Base-by-base conservation (phyloP, 148 eudicot species). In the Fagopyrum homotropicum region DNA sequence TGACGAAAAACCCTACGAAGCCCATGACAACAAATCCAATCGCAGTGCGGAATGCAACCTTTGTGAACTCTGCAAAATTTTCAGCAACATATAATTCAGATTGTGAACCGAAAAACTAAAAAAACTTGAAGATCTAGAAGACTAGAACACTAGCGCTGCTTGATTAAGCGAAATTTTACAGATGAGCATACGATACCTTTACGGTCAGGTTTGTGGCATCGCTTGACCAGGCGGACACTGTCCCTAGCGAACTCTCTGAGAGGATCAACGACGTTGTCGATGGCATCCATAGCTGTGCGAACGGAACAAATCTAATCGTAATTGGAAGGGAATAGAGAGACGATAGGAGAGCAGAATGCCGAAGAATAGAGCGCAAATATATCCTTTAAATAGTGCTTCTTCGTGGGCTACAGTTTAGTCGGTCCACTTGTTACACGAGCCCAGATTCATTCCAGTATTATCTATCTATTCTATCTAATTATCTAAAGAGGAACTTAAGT, bases 1-100 rank as follows among this genome's bases (percentile, higher is more conserved):
- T 83, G 15, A 83, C 86, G 82, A 83, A 83, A 73, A 83, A 83
- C 4, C 86, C 86, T 9, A 83, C 86, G 75, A 80, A 83, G 15
- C 85, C 83, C 85, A 83, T 83, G 68, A 83, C 85, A 17, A 83
- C 83, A 68, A 83, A 83, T 2, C 83, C 83, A 7, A 81, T 78
- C 50, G 86, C 83, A 4, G 83, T 83, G 15, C 86, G 83, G 47
- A 83, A 56, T 16, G 86, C 86, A 50, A 83, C 86, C 79, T 83
- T 83, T 26, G 86, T 74, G 79, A 83, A 83, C 78, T 83, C 83
- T 83, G 64, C 54, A 45, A 63, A 22, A 75, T 17, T 72, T 72
- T 17, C 56, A 75, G 45, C 66, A 44, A 9, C 54, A 75, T 14
- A 64, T 5, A 10, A 46, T 16, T 44, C 43, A 26, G 26, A 75